phyloP scores from a whole-genome alignment of 1,139 yeast species.

The Candida neerlandica region DNA sequence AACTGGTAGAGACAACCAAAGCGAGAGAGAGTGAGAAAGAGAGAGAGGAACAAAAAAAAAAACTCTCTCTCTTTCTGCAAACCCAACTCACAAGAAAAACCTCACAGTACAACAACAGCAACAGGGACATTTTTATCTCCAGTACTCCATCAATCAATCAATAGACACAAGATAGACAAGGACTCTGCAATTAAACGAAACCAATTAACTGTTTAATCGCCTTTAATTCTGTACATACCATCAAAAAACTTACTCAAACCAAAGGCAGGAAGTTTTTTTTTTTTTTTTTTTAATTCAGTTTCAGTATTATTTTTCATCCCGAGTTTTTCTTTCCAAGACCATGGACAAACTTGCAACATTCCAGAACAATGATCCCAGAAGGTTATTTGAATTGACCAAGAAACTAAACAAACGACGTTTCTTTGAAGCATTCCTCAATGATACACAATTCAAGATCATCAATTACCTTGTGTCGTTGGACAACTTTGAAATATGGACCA shows the following conservation, averaged over 20 bases:
- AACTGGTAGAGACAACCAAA: not conserved
- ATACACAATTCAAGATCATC: constrained; percentile 61
- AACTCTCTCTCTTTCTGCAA: not conserved
- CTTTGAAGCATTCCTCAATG: constrained; percentile 61
- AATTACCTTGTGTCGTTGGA: constrained; percentile 38
- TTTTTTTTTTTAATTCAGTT: constrained; percentile 1
- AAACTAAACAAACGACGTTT: constrained; percentile 48
- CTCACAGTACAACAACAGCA: not conserved
- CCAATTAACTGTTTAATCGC: not conserved
- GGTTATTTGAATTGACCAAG: constrained; percentile 51
- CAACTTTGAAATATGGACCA: constrained; percentile 49
- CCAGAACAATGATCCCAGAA: constrained; percentile 40
- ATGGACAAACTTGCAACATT: constrained; percentile 51
- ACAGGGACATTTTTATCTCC: not conserved
- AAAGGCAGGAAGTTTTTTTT: not conserved
- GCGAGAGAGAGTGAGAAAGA: not conserved
- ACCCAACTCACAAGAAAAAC: constrained; percentile 1
- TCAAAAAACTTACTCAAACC: not conserved
- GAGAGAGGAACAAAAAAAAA: not conserved
- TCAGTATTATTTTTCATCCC: not conserved
- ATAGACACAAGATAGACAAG: not conserved
- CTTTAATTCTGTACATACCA: not conserved
- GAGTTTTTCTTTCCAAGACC: not conserved
- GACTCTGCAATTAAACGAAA: not conserved
- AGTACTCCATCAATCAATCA: constrained; percentile 4